Percentiles rank a stretch among this genome's conserved stretches.
Conservation (phyloP, 192 early-diverging fungal genomes). For the Coemansia sp. region DNA sequence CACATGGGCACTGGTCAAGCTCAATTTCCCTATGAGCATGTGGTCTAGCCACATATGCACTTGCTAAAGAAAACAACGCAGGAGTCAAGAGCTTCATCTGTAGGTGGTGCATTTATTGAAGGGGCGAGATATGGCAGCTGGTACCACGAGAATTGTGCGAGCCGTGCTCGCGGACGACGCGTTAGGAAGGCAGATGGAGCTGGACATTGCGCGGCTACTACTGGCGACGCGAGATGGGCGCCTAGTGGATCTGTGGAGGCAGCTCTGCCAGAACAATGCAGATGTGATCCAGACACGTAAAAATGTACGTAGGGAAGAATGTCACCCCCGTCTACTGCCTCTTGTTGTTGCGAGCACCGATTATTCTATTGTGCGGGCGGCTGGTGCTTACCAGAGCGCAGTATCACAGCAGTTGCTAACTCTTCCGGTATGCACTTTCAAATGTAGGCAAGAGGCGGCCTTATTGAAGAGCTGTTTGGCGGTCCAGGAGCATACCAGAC, state of each 20-base stretch:
- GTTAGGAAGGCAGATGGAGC: constrained; percentile 22
- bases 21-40: not conserved
- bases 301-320: constrained; percentile 14
- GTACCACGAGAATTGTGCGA: constrained; percentile 14
- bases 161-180: constrained; percentile 17
- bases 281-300: constrained; percentile 7
- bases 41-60: constrained; percentile 7
- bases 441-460: constrained; percentile 5
- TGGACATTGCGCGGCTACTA: constrained; percentile 35
- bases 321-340: not conserved
- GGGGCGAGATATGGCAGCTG: constrained; percentile 4
- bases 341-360: not conserved
- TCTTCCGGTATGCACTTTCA: not conserved
- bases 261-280: constrained; percentile 16
- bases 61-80: constrained; percentile 14
- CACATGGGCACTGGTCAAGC: not conserved
- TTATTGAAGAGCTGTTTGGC: constrained; percentile 28
- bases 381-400: constrained; percentile 4
- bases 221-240: constrained; percentile 28
- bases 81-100: constrained; percentile 13
- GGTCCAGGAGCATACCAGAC: not conserved
- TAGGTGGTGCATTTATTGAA: constrained; percentile 48
- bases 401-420: constrained; percentile 11
- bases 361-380: constrained; percentile 17
- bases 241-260: constrained; percentile 36